phyloP scores from a whole-genome alignment of 1,284 basidiomycete genomes.

The Takashimella koratensis region DNA sequence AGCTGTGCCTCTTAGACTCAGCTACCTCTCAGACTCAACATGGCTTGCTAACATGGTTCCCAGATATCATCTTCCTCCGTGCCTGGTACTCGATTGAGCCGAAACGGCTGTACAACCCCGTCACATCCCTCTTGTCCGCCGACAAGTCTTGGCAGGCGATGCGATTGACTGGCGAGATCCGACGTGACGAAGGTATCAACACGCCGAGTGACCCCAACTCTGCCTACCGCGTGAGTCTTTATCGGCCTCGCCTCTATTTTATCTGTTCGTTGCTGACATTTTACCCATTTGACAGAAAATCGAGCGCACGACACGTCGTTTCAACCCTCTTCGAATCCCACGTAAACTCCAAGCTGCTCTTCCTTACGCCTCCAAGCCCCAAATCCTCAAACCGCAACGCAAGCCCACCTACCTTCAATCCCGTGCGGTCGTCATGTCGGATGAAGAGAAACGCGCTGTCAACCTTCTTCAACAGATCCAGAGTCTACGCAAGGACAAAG shows the following conservation, averaged over 20 bases:
- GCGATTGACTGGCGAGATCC: constrained; percentile 90
- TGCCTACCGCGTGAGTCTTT: constrained; percentile 64
- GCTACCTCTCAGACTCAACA: no score
- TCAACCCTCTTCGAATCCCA: constrained; percentile 87
- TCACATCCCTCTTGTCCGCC: constrained; percentile 80
- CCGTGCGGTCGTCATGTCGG: constrained; percentile 89
- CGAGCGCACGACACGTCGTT: constrained; percentile 74
- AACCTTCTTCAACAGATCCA: constrained; percentile 93
- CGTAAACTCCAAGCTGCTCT: constrained; percentile 82
- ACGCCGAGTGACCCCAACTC: constrained; percentile 82
- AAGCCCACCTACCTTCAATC: constrained; percentile 81
- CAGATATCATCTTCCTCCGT: constrained; percentile 91
- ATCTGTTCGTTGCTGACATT: neutral
- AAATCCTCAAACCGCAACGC: constrained; percentile 69
- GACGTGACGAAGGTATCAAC: constrained; percentile 75
- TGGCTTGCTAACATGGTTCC: neutral
- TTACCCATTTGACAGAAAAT: constrained; percentile 44
- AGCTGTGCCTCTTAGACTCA: no score
- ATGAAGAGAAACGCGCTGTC: constrained; percentile 88
- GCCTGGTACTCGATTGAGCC: constrained; percentile 97
- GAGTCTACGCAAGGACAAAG: constrained; percentile 84
- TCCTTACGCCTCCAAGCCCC: constrained; percentile 91
- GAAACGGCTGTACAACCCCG: constrained; percentile 93
- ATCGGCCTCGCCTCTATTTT: constrained; percentile 3
- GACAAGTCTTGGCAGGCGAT: constrained; percentile 88